A percentile compares a stretch with the other conserved stretches of the same genome.
These are phyloP conservation scores for Azolla pinnata DNA, from an alignment of 75 land plant species.

Conservation along the genomic window DNA sequence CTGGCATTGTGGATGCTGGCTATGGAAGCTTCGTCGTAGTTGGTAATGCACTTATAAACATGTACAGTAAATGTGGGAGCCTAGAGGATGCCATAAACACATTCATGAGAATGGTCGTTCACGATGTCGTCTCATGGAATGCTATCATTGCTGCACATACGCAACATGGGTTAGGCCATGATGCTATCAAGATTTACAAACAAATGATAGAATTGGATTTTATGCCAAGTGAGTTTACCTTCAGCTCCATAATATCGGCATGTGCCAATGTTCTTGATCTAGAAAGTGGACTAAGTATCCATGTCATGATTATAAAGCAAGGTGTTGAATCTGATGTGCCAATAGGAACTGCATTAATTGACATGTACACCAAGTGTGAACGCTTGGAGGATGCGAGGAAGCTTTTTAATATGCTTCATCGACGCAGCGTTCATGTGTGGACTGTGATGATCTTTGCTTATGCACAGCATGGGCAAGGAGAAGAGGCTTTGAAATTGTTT, in stretches of 20 bases:
- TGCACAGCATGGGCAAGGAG: conserved; percentile 8
- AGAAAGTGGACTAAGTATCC: neutral
- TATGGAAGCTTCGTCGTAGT: conserved; percentile 2
- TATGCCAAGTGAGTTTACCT: conserved; percentile 11
- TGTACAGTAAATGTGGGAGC: conserved; percentile 22
- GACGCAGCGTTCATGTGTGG: conserved; percentile 5
- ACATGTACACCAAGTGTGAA: conserved; percentile 14
- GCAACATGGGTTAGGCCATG: conserved; percentile 11
- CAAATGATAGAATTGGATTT: conserved; percentile 7
- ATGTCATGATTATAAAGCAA: neutral
- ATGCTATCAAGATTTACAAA: conserved; percentile 1
- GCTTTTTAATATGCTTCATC: conserved; percentile 9
- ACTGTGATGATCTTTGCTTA: conserved; percentile 19
- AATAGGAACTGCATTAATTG: conserved; percentile 11
- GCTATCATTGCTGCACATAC: conserved; percentile 18
- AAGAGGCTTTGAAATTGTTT: conserved; percentile 8
- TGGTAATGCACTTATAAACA: conserved; percentile 14
- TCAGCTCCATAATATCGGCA: conserved; percentile 10
- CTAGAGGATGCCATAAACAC: conserved; percentile 13
- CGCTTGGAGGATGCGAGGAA: conserved; percentile 10
- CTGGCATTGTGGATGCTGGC: conserved; percentile 5
- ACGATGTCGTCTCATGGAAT: conserved; percentile 22
- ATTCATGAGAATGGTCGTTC: conserved; percentile 9
- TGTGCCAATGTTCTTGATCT: conserved; percentile 6
- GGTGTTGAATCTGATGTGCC: neutral